A percentile compares a stretch with the other conserved stretches of the same genome.
Evolutionary conservation across 345 rosid species (phyloP).

Genomic region (Microthlaspi erraticum): DNA sequence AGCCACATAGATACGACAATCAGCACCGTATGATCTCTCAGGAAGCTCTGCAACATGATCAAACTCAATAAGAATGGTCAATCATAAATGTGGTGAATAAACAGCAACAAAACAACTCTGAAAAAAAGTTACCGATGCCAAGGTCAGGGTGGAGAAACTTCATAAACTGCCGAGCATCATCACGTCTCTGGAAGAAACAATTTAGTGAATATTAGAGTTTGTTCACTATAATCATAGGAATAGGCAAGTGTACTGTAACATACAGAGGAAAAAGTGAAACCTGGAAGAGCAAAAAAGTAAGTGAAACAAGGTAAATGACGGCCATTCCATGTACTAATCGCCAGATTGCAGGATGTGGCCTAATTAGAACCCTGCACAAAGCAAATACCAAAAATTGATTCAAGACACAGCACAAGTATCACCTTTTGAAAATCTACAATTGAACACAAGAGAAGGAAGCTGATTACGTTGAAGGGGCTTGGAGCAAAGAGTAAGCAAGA

Average conservation of each 20-base stretch:
- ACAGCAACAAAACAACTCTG: conserved; percentile 19
- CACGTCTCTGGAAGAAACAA: conserved; percentile 70
- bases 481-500: conserved; percentile 94
- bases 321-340: conserved; percentile 99
- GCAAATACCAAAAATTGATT: conserved; percentile 27
- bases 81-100: not conserved
- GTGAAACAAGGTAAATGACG: conserved; percentile 83
- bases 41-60: conserved; percentile 77
- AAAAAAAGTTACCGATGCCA: conserved; percentile 75
- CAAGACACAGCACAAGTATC: conserved; percentile 29
- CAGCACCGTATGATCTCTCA: conserved; percentile 96
- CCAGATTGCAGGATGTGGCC: conserved; percentile 99
- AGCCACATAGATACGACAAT: conserved; percentile 86
- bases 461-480: conserved; percentile 98
- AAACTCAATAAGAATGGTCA: conserved; percentile 26
- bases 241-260: not conserved
- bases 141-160: conserved; percentile 98
- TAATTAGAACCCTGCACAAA: conserved; percentile 75
- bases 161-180: conserved; percentile 96
- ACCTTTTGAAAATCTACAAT: not conserved
- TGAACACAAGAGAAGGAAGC: not conserved
- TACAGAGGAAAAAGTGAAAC: conserved; percentile 50
- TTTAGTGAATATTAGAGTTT: conserved; percentile 41
- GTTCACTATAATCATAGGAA: conserved; percentile 28
- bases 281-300: conserved; percentile 98